A percentile compares a stretch with the other conserved stretches of the same genome.
phyloP scores from a whole-genome alignment of 306 rosid species.

The Lathyrus oleraceus region DNA sequence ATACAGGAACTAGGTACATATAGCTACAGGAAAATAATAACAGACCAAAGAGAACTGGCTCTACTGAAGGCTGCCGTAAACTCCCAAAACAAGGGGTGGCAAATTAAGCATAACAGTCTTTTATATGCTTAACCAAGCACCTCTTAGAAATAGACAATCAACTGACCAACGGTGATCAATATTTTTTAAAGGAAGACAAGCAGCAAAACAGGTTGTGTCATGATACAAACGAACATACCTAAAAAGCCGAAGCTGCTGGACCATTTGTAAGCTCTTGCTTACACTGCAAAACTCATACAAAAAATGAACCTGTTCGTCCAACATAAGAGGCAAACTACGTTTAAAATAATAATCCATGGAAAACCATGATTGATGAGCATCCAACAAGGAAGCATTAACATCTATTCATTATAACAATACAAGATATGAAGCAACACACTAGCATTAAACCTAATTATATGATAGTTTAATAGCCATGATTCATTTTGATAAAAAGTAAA shows the following conservation, averaged over 20 bases:
- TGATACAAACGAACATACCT: conserved; percentile 52
- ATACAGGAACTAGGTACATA: not conserved
- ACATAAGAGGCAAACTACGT: conserved; percentile 13
- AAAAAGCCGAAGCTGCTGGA: conserved; percentile 86
- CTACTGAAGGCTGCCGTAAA: conserved; percentile 12
- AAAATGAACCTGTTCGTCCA: conserved; percentile 69
- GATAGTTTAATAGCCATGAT: not conserved
- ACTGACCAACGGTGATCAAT: conserved; percentile 1
- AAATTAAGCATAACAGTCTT: not conserved
- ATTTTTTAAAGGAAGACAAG: not conserved
- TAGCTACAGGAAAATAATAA: not conserved
- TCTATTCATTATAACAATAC: conserved; percentile 24
- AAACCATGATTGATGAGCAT: not conserved
- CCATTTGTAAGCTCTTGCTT: conserved; percentile 94
- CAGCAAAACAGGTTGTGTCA: conserved; percentile 12
- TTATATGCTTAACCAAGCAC: conserved; percentile 22
- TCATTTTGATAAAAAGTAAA: conserved; percentile 8
- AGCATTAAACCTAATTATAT: conserved; percentile 5
- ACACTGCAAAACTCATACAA: conserved; percentile 89
- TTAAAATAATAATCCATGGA: conserved; percentile 9
- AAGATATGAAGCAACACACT: conserved; percentile 20
- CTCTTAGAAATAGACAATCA: not conserved
- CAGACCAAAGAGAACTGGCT: conserved; percentile 1
- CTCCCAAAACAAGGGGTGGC: conserved; percentile 1
- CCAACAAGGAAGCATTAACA: conserved; percentile 24